A percentile compares a stretch with the other conserved stretches of the same genome.
phyloP scores from a whole-genome alignment of 1,284 basidiomycete genomes.

The Ceratobasidium papillatum region DNA sequence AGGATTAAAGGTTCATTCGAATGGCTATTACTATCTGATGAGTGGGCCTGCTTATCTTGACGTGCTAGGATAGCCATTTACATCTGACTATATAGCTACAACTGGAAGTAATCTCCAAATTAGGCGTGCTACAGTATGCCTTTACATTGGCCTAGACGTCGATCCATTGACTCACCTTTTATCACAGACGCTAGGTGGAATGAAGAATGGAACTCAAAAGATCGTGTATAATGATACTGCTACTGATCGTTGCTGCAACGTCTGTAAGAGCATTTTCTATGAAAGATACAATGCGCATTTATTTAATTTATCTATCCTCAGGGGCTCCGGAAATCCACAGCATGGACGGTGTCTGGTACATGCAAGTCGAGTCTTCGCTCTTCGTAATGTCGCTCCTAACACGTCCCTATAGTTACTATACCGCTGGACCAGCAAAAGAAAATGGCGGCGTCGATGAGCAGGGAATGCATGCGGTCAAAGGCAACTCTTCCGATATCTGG shows the following conservation, averaged over 20 bases:
- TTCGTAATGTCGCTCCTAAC: background rate
- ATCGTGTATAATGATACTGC: conserved; percentile 50
- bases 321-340: conserved; percentile 41
- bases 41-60: conserved; percentile 1
- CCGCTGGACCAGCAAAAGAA: conserved; percentile 52
- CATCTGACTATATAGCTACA: conserved; percentile 49
- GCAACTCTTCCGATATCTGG: conserved; percentile 53
- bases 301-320: background rate
- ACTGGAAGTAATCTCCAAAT: conserved; percentile 56
- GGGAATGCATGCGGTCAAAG: conserved; percentile 52
- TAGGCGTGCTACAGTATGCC: conserved; percentile 52
- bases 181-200: conserved; percentile 50
- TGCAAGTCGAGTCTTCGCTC: background rate
- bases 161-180: background rate
- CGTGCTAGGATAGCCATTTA: background rate
- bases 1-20: background rate
- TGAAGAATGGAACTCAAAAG: conserved; percentile 54
- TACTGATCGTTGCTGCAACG: conserved; percentile 49
- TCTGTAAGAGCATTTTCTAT: conserved; percentile 48
- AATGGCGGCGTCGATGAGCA: conserved; percentile 54
- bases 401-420: conserved; percentile 51
- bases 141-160: too few species aligned
- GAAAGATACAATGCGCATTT: background rate
- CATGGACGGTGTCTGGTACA: conserved; percentile 38
- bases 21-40: conserved; percentile 47